A percentile compares a stretch with the other conserved stretches of the same genome.
Evolutionary conservation across 345 rosid species (phyloP).

Genomic region (Eutrema heterophyllum): DNA sequence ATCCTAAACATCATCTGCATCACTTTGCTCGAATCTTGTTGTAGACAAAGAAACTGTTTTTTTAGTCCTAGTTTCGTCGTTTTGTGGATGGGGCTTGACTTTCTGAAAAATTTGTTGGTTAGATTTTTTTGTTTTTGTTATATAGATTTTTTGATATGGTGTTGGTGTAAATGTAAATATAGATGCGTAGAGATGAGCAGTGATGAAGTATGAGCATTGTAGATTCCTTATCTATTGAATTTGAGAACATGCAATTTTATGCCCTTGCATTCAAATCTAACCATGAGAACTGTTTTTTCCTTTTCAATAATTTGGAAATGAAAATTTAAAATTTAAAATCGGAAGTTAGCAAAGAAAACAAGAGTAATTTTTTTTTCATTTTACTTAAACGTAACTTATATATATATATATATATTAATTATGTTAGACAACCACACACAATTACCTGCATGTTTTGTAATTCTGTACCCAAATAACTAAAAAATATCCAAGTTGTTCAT

Average conservation of each 20-base stretch:
- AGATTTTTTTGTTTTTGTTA: background rate
- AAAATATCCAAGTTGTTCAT: background rate
- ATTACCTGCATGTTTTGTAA: background rate
- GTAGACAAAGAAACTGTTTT: slow-evolving; percentile 24
- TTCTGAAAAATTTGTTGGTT: slow-evolving; percentile 23
- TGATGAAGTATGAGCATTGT: slow-evolving; percentile 2
- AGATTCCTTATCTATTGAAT: background rate
- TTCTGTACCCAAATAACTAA: background rate
- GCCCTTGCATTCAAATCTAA: background rate
- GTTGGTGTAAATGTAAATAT: background rate
- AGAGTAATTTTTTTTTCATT: too few relatives aligned
- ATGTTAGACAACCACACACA: background rate
- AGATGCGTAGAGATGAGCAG: background rate
- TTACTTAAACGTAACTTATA: background rate
- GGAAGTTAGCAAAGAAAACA: background rate
- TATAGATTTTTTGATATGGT: background rate
- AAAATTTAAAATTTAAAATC: background rate
- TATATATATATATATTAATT: background rate
- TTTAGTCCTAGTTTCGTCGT: slow-evolving; percentile 1
- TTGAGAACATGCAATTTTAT: background rate
- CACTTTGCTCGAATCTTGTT: slow-evolving; percentile 51
- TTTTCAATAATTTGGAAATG: background rate
- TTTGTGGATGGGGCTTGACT: slow-evolving; percentile 14
- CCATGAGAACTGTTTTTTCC: background rate
- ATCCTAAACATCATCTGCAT: slow-evolving; percentile 40